Conservation (phyloP, 345 rosid genomes). For the Sonneratia alba region DNA sequence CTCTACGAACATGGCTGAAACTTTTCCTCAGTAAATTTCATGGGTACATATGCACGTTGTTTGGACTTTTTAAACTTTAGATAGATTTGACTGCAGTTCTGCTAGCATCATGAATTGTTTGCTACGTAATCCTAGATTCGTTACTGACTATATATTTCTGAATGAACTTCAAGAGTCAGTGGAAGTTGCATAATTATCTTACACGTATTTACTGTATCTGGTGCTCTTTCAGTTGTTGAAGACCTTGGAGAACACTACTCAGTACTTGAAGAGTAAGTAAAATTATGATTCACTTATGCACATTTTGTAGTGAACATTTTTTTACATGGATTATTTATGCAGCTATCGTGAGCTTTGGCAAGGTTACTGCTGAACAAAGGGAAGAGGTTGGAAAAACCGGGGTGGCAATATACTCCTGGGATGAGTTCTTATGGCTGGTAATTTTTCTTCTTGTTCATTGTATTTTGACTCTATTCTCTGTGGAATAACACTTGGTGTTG, state of each 20-base stretch:
- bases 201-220: conserved; percentile 7
- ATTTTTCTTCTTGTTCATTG: conserved; percentile 7
- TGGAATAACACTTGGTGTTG: not conserved
- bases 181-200: not conserved
- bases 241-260: conserved; percentile 60
- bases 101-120: not conserved
- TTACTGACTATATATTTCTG: not conserved
- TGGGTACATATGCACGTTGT: not conserved
- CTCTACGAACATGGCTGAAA: not conserved
- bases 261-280: conserved; percentile 66
- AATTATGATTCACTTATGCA: not conserved
- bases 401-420: conserved; percentile 64
- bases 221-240: conserved; percentile 55
- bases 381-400: conserved; percentile 54
- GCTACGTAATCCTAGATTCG: not conserved
- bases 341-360: conserved; percentile 97
- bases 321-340: conserved; percentile 16
- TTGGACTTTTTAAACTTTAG: not conserved
- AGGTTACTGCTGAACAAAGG: conserved; percentile 51
- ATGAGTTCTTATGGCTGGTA: conserved; percentile 73
- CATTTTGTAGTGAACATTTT: not conserved
- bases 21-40: not conserved
- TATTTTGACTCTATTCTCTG: not conserved
- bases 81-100: not conserved
- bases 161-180: not conserved